Evolutionary conservation across 2,329 filamentous ascomycete genomes (phyloP).

Genomic region (Botrytis galanthina): DNA sequence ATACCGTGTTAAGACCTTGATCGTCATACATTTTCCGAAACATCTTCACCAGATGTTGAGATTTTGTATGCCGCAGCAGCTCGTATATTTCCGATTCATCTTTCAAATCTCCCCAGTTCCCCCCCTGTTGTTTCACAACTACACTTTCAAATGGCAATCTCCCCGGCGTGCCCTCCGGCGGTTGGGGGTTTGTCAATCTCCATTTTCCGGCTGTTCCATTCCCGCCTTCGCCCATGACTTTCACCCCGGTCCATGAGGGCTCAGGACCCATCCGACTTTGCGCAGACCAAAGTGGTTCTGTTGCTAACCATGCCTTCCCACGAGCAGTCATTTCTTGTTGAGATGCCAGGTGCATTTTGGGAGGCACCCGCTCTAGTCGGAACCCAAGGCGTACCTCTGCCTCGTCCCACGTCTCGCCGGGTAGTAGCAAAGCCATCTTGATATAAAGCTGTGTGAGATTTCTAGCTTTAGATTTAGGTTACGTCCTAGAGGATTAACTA

Average conservation of each 20-base stretch:
- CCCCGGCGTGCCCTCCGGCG: not conserved
- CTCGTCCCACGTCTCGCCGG: not conserved
- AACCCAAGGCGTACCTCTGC: not conserved
- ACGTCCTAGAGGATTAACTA: not conserved
- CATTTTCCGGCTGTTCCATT: not conserved
- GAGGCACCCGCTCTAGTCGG: not conserved
- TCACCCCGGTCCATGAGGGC: not conserved
- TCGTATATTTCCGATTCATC: not conserved
- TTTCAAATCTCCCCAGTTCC: not conserved
- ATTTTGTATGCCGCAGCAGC: not conserved
- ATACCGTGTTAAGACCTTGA: not conserved
- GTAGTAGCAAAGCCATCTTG: not conserved
- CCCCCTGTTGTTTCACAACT: slow-evolving; percentile 6
- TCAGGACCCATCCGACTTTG: not conserved
- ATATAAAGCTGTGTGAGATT: not conserved
- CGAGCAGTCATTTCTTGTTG: not conserved
- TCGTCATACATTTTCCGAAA: slow-evolving; percentile 3
- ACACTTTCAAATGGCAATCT: not conserved
- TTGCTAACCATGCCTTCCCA: not conserved
- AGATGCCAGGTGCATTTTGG: accelerated
- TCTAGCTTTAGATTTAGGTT: not conserved
- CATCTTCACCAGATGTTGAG: slow-evolving; percentile 14
- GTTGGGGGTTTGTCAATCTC: not conserved
- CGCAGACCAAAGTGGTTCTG: not conserved
- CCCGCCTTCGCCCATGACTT: not conserved